phyloP scores from a whole-genome alignment of 83 land plant species.

The Picea engelmannii region DNA sequence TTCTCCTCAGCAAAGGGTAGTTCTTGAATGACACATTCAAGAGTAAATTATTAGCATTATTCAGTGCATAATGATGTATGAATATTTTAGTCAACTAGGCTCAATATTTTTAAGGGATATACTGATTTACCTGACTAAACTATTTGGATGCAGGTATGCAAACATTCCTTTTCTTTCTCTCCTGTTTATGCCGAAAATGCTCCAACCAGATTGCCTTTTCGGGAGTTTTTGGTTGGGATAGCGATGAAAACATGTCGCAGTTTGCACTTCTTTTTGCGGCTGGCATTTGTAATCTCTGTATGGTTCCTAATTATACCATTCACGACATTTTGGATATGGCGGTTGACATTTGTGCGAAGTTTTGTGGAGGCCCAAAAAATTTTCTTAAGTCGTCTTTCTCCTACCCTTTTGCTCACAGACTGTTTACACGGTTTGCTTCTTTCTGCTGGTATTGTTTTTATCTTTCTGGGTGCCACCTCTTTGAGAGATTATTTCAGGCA shows the following conservation, averaged over 20 bases:
- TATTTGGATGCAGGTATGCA: constrained; percentile 79
- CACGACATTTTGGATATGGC: constrained; percentile 95
- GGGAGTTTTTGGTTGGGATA: constrained; percentile 87
- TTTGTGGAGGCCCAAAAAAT: constrained; percentile 78
- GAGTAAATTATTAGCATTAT: not conserved
- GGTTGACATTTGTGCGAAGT: constrained; percentile 86
- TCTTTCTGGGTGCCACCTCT: constrained; percentile 95
- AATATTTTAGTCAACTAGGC: not conserved
- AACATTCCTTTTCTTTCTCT: constrained; percentile 92
- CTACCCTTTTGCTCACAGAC: constrained; percentile 77
- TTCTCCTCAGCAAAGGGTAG: not conserved
- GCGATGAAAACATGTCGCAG: constrained; percentile 85
- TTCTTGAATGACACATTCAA: not conserved
- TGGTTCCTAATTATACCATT: constrained; percentile 97
- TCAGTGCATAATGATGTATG: too few relatives aligned
- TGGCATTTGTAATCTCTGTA: constrained; percentile 87
- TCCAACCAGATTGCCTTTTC: constrained; percentile 86
- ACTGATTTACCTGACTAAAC: not conserved
- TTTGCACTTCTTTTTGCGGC: constrained; percentile 79
- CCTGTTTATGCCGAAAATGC: constrained; percentile 97
- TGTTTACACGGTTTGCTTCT: constrained; percentile 93
- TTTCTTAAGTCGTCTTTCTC: constrained; percentile 71
- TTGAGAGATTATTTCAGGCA: constrained; percentile 89
- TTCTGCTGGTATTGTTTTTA: constrained; percentile 94
- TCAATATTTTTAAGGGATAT: not conserved